phyloP scores from a whole-genome alignment of 1,284 basidiomycete species.

The Chondrostereum purpureum region DNA sequence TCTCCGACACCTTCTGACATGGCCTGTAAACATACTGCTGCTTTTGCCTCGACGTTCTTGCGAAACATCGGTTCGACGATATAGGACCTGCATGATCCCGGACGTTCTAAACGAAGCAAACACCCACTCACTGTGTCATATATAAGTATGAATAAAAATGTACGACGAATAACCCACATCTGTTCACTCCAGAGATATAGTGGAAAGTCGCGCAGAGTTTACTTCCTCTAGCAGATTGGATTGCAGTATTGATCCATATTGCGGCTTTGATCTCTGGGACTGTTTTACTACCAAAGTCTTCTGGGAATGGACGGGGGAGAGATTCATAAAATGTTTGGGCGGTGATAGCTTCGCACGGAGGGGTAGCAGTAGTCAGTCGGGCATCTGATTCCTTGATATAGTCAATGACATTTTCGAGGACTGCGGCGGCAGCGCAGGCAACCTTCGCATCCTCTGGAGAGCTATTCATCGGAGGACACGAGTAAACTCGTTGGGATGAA shows the following conservation, averaged over 20 bases:
- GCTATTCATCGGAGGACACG: constrained; percentile 36
- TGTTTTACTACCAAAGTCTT: constrained; percentile 35
- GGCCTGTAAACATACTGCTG: constrained; percentile 54
- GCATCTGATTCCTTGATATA: constrained; percentile 50
- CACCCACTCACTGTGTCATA: constrained; percentile 57
- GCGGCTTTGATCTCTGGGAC: constrained; percentile 45
- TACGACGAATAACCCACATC: too few relatives aligned
- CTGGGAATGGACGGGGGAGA: constrained; percentile 53
- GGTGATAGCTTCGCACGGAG: constrained; percentile 25
- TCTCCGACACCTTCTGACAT: constrained; percentile 51
- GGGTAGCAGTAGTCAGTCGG: constrained; percentile 27
- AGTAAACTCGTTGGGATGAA: constrained; percentile 40
- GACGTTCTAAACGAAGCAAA: constrained; percentile 48
- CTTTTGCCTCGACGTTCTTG: constrained; percentile 55
- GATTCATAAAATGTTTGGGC: constrained; percentile 52
- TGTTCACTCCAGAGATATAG: too few relatives aligned
- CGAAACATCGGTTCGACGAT: constrained; percentile 52
- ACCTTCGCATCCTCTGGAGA: constrained; percentile 38
- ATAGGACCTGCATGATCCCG: constrained; percentile 43
- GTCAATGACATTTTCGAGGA: constrained; percentile 44
- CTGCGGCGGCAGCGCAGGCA: constrained; percentile 45
- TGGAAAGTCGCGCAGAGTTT: too few relatives aligned
- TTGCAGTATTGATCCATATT: constrained; percentile 44
- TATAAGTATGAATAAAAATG: too few relatives aligned
- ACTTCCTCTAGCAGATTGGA: constrained; percentile 45